Conservation (phyloP, 2,329 filamentous ascomycete genomes). For the Exophiala dermatitidis region DNA sequence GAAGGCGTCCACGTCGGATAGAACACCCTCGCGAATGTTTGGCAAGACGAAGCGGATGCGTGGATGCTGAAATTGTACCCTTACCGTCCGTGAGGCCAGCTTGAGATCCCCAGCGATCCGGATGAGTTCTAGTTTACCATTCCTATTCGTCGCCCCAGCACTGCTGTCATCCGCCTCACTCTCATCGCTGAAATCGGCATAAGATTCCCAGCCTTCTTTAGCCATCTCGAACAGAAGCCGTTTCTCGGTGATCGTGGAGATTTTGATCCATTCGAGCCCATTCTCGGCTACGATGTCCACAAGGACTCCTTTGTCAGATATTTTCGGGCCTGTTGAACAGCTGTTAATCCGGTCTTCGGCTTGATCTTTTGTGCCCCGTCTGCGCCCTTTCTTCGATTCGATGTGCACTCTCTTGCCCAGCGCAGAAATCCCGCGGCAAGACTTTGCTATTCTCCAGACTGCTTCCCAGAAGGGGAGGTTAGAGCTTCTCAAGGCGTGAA, state of each 20-base stretch:
- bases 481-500: conserved; percentile 56
- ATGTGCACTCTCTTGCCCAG: conserved; percentile 49
- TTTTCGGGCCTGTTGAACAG: too few relatives aligned
- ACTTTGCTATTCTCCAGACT: conserved; percentile 57
- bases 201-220: conserved; percentile 56
- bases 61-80: conserved; percentile 55
- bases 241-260: conserved; percentile 58
- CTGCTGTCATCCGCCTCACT: conserved; percentile 26
- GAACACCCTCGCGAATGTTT: conserved; percentile 46
- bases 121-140: conserved; percentile 53
- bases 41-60: conserved; percentile 55
- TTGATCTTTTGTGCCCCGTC: conserved; percentile 5
- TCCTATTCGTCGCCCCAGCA: conserved; percentile 28
- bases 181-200: conserved; percentile 36
- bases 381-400: conserved; percentile 8
- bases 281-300: conserved; percentile 60
- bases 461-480: conserved; percentile 60
- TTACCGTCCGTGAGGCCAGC: conserved; percentile 47
- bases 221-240: conserved; percentile 61
- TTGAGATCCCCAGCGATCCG: conserved; percentile 54
- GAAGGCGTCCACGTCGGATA: conserved; percentile 50
- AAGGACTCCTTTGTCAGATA: conserved; percentile 41
- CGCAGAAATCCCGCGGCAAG: conserved; percentile 49
- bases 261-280: conserved; percentile 61
- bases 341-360: conserved; percentile 11